Evolutionary conservation across 2,329 filamentous ascomycete genomes (phyloP), one percentile per base, ranked within the genome.

Genomic region (Bertia moriformis): DNA sequence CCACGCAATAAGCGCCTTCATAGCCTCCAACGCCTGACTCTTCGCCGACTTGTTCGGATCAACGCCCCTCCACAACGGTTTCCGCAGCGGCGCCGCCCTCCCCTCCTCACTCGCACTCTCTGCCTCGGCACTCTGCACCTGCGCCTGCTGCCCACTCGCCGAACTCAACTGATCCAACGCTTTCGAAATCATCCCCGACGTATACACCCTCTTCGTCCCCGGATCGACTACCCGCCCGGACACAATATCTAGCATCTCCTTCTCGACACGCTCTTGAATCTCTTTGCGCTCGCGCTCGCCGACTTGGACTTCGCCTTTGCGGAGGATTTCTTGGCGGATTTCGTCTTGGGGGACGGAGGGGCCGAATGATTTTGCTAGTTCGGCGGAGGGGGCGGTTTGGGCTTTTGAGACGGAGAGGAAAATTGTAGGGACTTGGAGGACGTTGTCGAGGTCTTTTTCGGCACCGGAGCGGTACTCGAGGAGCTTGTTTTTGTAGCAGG

Each of bases 231-330:
- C 10, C 15, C 32, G 32, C 15, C 32, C 32, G 7, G 32, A 35
- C 15, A 35, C 32, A 18, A 35, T 35, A 15, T 35, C 32, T 7
- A 35, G 32, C 12, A 35, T 15, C 17, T 35, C 32, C 15, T 35
- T 35, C 32, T 35, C 32, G 7, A 35, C 32, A 7, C 32, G 32
- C 32, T 35, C 32, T 7, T 10, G 32, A 7, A 17, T 17, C 10
- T 35, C 32, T 18, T 35, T 35, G 32, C 32, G 32, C 32, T 35
- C 32, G 32, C 32, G 32, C 32, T 35, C 32, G 32, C 32, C 32
- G 10, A 35, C 32, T 18, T 35, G 32, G 10, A 35, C 32, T 17
- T 35, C 32, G 15, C 32, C 32, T 17, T 35, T 35, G 32, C 32
- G 32, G 10, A 35, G 32, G 32, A 35, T 35, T 18, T 35, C 32